phyloP scores from a whole-genome alignment of 768 basidiomycete genomes.

The Amanita rimosa region DNA sequence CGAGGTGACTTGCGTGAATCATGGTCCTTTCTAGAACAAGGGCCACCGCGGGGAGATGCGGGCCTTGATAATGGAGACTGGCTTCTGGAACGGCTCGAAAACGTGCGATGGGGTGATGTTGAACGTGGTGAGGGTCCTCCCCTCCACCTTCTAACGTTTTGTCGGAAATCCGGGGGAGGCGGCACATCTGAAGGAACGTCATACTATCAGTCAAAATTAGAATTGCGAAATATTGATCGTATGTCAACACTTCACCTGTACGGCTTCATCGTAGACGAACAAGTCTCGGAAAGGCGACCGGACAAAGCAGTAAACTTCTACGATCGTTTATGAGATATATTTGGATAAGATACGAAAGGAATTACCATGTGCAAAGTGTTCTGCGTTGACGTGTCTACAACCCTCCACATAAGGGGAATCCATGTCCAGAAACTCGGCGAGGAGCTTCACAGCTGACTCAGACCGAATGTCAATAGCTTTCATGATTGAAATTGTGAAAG shows the following conservation, averaged over 20 bases:
- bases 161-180: slow-evolving; percentile 22
- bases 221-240: neutral
- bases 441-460: slow-evolving; percentile 71
- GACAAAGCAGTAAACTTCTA: slow-evolving; percentile 84
- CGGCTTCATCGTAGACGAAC: slow-evolving; percentile 66
- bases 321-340: neutral
- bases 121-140: slow-evolving; percentile 11
- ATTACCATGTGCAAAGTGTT: slow-evolving; percentile 90
- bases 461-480: slow-evolving; percentile 89
- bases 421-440: slow-evolving; percentile 85
- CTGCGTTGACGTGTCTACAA: slow-evolving; percentile 56
- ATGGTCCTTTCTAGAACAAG: neutral
- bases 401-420: slow-evolving; percentile 48
- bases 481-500: slow-evolving; percentile 83
- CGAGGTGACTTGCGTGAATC: slow-evolving; percentile 3
- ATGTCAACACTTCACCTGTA: slow-evolving; percentile 46
- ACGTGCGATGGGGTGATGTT: slow-evolving; percentile 18
- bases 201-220: slow-evolving; percentile 32
- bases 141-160: slow-evolving; percentile 17
- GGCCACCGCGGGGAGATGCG: neutral
- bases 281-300: slow-evolving; percentile 85
- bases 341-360: slow-evolving; percentile 8
- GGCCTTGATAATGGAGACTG: neutral
- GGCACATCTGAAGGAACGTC: slow-evolving; percentile 35
- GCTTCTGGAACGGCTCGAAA: neutral